Conservation (phyloP, 371 early-diverging fungal genomes). For the Funneliformis caledonium region DNA sequence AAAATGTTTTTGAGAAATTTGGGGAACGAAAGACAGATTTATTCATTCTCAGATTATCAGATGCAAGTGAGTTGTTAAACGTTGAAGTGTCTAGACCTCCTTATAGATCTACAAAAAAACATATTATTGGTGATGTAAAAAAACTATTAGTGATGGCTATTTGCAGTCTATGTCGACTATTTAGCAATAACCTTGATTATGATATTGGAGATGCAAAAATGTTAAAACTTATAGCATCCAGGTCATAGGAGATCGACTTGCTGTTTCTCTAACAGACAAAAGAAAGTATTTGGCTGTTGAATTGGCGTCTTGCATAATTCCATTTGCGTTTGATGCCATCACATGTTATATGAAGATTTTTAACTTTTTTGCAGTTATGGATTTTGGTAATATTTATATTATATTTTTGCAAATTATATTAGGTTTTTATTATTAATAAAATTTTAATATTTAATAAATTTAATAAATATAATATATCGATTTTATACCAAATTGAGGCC, state of each 20-base stretch:
- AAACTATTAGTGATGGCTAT: conserved; percentile 34
- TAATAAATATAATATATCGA: no score
- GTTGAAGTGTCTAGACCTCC: conserved; percentile 27
- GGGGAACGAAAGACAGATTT: no score
- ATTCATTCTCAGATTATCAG: conserved; percentile 21
- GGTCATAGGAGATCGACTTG: conserved; percentile 1
- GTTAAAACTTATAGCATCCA: conserved; percentile 33
- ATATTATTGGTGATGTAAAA: conserved; percentile 26
- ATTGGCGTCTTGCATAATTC: conserved; percentile 22
- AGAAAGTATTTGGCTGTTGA: conserved; percentile 35
- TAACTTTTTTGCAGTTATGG: conserved; percentile 36
- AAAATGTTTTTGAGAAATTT: no score
- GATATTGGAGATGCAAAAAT: conserved; percentile 26
- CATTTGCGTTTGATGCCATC: conserved; percentile 20
- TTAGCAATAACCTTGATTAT: conserved; percentile 18
- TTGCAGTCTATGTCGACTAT: conserved; percentile 18
- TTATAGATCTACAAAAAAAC: conserved; percentile 12
- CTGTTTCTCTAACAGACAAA: conserved; percentile 18
- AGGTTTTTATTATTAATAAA: no score
- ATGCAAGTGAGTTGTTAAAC: conserved; percentile 21
- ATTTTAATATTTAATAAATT: no score
- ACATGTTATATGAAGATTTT: conserved; percentile 32
- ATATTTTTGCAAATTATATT: no score
- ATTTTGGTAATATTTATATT: no score
- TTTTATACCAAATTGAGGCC: no score